Percentiles rank a stretch among this genome's conserved stretches.
Evolutionary conservation across 2,329 filamentous ascomycete genomes (phyloP).

Genomic region (Cephalotrichum gorgonifer): DNA sequence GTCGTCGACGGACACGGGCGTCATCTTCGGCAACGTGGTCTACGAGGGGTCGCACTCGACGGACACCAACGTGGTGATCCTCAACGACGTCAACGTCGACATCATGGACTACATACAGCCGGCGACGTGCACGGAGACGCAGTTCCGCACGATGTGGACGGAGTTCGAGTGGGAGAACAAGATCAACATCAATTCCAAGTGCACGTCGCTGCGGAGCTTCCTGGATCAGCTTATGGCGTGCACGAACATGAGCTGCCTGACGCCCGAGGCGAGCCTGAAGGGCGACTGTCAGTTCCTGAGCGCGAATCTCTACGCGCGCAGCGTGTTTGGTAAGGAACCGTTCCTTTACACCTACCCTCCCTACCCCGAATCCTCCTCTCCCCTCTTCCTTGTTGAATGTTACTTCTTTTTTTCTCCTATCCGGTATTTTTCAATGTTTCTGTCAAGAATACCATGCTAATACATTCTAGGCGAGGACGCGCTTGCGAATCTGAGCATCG

Average conservation of each 20-base stretch:
- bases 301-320: slow-evolving; percentile 91
- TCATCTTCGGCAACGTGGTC: slow-evolving; percentile 97
- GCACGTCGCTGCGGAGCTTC: slow-evolving; percentile 84
- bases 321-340: slow-evolving; percentile 80
- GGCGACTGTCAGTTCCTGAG: slow-evolving; percentile 97
- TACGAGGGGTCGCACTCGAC: slow-evolving; percentile 90
- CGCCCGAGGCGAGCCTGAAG: slow-evolving; percentile 90
- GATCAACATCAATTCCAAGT: slow-evolving; percentile 99
- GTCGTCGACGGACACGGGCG: slow-evolving; percentile 92
- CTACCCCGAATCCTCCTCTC: background rate
- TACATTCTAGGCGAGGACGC: slow-evolving; percentile 76
- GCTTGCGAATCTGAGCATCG: slow-evolving; percentile 91
- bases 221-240: slow-evolving; percentile 90
- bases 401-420: background rate
- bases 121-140: slow-evolving; percentile 89
- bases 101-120: slow-evolving; percentile 99
- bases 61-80: slow-evolving; percentile 91
- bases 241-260: slow-evolving; percentile 98
- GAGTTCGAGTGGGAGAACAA: slow-evolving; percentile 99
- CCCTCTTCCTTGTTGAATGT: background rate
- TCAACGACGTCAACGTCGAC: slow-evolving; percentile 96
- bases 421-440: background rate
- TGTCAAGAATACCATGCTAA: background rate
- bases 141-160: slow-evolving; percentile 99
- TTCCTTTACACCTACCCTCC: background rate